Percentiles rank a stretch among this genome's conserved stretches.
Evolutionary conservation across 805 yeast species (phyloP).

Genomic region (Saccharomycopsis sp.): DNA sequence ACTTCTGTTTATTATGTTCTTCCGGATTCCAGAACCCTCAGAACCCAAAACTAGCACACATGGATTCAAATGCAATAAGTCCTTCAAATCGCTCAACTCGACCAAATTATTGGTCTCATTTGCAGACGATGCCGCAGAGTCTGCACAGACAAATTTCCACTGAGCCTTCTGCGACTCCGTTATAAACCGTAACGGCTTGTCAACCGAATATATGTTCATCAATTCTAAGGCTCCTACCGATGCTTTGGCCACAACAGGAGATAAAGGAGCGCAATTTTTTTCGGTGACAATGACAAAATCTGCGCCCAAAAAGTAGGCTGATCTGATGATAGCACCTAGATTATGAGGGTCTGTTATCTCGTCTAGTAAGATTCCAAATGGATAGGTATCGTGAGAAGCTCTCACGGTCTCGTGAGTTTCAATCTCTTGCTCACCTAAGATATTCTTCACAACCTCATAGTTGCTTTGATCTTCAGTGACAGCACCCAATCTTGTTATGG

Average conservation of each 20-base stretch:
- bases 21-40: conserved; percentile 79
- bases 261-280: conserved; percentile 54
- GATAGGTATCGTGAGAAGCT: conserved; percentile 24
- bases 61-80: conserved; percentile 45
- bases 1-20: conserved; percentile 50
- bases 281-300: conserved; percentile 49
- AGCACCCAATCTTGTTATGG: conserved; percentile 5
- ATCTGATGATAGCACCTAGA: conserved; percentile 48
- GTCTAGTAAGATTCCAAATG: conserved; percentile 42
- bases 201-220: conserved; percentile 50
- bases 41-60: conserved; percentile 72
- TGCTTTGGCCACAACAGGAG: conserved; percentile 74
- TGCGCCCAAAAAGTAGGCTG: conserved; percentile 52
- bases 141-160: conserved; percentile 69
- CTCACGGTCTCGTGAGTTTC: neutral
- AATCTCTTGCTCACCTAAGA: neutral
- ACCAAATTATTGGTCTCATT: conserved; percentile 26
- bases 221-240: conserved; percentile 82
- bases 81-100: conserved; percentile 37
- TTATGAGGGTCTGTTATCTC: conserved; percentile 62
- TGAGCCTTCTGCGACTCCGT: conserved; percentile 48
- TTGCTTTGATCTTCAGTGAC: conserved; percentile 2
- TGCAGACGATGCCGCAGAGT: conserved; percentile 29
- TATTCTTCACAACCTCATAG: neutral
- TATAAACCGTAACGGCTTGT: conserved; percentile 58